Base-by-base conservation (phyloP, 75 land plant species). In the Picea sitchensis region DNA sequence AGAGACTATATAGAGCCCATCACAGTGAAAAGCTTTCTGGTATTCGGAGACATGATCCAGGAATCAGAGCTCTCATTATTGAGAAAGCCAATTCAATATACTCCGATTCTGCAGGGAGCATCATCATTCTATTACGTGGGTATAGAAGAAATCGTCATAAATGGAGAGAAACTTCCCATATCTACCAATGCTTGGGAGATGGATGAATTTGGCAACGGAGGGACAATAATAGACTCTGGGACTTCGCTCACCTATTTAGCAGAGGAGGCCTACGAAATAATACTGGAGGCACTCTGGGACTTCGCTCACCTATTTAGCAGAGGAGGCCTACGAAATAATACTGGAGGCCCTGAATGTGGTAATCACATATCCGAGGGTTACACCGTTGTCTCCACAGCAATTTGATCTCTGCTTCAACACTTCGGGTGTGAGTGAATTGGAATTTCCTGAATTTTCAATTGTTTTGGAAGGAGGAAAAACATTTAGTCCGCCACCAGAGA, bases 211-310 rank as follows among this genome's bases (percentile, higher is more conserved):
- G 92, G 92, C 38, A 41, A 41, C 7, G 84, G 81, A 23, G 87
- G 81, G 26, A 60, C 76, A 5, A 86, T 88, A 5, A 5, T 94
- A n/a, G 96, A 94, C 81, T 87, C 94, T 9, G 93, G 96, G 26
- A 85, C 91, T 3, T 90, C 86, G 41, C 80, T 94, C 13, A 87
- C 94, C 11, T n/a, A 75, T 5, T 20, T 92, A 13, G 63, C 59
- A 14, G 54, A 58, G 44, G 83, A 85, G 26, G 91, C 84, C 0
- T 92, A 88, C 73, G 6, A 71, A 11, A 59, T 74, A 13, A 82
- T 95, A 0, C 72, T 84, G 76, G 76, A 59, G 20, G 91, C 91
- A 94, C 81, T 87, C 94, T 9, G 93, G 96, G 26, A 85, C 91
- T 3, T 90, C 86, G 41, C 80, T 94, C 13, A 87, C 94, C 11